Percentiles rank a stretch among this genome's conserved stretches.
Conservation (phyloP, 495 filamentous ascomycete species). For the Terfezia boudieri region DNA sequence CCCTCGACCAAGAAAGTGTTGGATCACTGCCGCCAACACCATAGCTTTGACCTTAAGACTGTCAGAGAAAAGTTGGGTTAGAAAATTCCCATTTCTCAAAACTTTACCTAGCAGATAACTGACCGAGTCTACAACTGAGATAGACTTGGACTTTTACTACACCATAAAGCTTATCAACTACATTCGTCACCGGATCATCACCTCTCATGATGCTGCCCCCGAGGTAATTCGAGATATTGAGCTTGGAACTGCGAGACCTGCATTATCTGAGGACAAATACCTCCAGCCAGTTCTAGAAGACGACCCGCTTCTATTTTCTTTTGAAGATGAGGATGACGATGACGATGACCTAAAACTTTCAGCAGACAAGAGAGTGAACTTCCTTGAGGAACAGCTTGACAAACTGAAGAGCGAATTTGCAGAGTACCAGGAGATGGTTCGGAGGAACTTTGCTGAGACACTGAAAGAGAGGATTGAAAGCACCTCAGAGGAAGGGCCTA, state of each 20-base stretch:
- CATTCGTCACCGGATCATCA: conserved; percentile 26
- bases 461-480: conserved; percentile 26
- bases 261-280: conserved; percentile 42
- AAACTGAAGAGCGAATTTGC: conserved; percentile 42
- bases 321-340: conserved; percentile 42
- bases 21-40: conserved; percentile 43
- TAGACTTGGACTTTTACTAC: conserved; percentile 59
- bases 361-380: conserved; percentile 34
- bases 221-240: conserved; percentile 22
- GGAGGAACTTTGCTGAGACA: conserved; percentile 29
- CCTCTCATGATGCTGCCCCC: not conserved
- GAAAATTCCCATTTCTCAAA: conserved; percentile 12
- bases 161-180: conserved; percentile 75
- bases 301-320: conserved; percentile 59
- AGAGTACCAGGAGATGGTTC: conserved; percentile 47
- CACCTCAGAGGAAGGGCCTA: conserved; percentile 11
- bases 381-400: conserved; percentile 47
- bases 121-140: not conserved
- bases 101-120: not conserved
- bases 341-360: conserved; percentile 12
- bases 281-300: conserved; percentile 74
- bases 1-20: conserved; percentile 60
- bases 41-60: conserved; percentile 51
- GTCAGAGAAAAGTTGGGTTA: conserved; percentile 39
- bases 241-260: conserved; percentile 29